phyloP scores from a whole-genome alignment of 805 yeast genomes.

The Tetrapisispora iriomotensis region DNA sequence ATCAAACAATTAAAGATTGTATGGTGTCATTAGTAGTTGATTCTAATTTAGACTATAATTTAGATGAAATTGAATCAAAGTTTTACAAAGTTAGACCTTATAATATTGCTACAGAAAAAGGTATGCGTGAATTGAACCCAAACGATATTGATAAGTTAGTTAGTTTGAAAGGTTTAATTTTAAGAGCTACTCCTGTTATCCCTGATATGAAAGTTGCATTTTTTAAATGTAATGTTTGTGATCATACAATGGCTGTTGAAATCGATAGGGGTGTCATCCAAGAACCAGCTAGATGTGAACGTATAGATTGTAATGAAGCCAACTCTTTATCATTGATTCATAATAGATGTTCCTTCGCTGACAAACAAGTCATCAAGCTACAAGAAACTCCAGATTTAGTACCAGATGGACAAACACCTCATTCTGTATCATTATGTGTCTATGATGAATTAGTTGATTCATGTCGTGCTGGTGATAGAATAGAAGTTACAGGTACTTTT shows the following conservation, averaged over 20 bases:
- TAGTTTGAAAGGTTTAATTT: constrained; percentile 79
- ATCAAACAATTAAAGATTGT: constrained; percentile 85
- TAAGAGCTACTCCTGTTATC: constrained; percentile 80
- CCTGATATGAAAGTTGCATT: constrained; percentile 98
- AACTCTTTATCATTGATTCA: constrained; percentile 88
- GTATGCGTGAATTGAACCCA: constrained; percentile 90
- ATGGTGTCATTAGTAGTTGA: constrained; percentile 66
- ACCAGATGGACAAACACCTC: constrained; percentile 98
- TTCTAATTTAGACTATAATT: constrained; percentile 38
- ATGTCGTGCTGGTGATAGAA: constrained; percentile 92
- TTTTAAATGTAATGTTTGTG: constrained; percentile 90
- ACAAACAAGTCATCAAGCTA: constrained; percentile 85
- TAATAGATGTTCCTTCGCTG: constrained; percentile 87
- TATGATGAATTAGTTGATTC: constrained; percentile 93
- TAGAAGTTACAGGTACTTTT: constrained; percentile 92
- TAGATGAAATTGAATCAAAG: constrained; percentile 64
- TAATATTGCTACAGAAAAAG: constrained; percentile 61
- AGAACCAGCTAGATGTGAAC: constrained; percentile 90
- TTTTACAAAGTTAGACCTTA: constrained; percentile 84
- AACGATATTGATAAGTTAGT: constrained; percentile 90
- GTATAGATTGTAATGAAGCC: constrained; percentile 69
- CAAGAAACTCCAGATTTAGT: constrained; percentile 95
- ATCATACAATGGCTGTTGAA: constrained; percentile 83
- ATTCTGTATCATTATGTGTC: constrained; percentile 84
- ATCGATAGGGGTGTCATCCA: constrained; percentile 90